Base-by-base conservation (phyloP, 805 yeast species). In the Candida nemodendra region DNA sequence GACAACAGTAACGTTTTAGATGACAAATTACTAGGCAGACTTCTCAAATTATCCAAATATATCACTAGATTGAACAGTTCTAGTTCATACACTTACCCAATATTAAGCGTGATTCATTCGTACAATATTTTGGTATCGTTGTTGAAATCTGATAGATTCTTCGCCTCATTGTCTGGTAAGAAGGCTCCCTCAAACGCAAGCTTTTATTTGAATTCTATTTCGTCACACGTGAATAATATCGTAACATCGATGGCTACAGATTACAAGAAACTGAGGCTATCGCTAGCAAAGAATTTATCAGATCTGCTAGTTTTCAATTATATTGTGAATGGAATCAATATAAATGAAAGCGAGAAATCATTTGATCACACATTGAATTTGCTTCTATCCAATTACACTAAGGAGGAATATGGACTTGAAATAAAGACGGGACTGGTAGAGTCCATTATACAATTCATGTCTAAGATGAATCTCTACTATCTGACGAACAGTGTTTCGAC, bases 261-360 rank as follows among this genome's bases (percentile, higher is more conserved):
- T 23, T 52, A 49, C 34, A 56, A 59, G 32, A 50, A 57, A 22
- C 38, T 62, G 18, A 49, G 65, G 39, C 31, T 62, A 4, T 44
- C 59, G 2, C 9, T 57, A 9, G 45, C 66, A 1, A 62, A 56
- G 34, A 58, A 58, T 29, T 22, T 62, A 7, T 42, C 66, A 0
- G 66, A 61, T 39, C 39, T 64, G 28, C 41, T 64, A 9, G 57
- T 57, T 9, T 64, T 56, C 48, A 51, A 56, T 27, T 55, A 51
- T 31, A 48, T 62, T 17, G 57, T 53, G 16, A 51, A 55, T 38
- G 65, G 63, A 17, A 38, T 54, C 26, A 53, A 53, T 25, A 36
- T 47, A 3, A 45, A 44, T 16, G 56, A 62, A 23, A 38, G 47
- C 11, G 54, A 53, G 6, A 38, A 32, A 18, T 54, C 57, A 2